Percentiles rank a stretch among this genome's conserved stretches.
These are phyloP conservation scores for Xylaria bambusicola DNA, from an alignment of 495 filamentous ascomycete genomes.

Conservation along the genomic window DNA sequence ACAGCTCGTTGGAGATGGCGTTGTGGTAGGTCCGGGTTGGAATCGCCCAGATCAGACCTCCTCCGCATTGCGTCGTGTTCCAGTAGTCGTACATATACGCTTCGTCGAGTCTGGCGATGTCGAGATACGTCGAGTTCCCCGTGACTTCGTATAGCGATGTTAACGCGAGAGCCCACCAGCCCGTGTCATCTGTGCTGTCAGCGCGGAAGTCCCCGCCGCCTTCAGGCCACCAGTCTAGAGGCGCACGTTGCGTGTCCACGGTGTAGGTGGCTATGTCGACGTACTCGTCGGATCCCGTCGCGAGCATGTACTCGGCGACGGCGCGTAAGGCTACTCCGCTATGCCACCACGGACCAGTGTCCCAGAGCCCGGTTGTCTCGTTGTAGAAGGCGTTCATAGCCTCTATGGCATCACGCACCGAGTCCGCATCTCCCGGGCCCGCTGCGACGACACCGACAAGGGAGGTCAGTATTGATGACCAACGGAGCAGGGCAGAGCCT, in stretches of 20 bases:
- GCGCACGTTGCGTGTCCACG: conserved; percentile 36
- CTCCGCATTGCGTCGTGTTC: conserved; percentile 58
- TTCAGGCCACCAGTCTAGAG: conserved; percentile 40
- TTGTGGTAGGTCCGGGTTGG: conserved; percentile 56
- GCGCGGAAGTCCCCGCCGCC: conserved; percentile 51
- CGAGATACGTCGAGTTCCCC: conserved; percentile 50
- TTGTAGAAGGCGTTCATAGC: conserved; percentile 45
- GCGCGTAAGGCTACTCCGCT: conserved; percentile 42
- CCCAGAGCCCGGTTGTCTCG: conserved; percentile 38
- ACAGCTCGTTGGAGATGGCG: conserved; percentile 73
- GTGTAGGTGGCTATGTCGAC: conserved; percentile 34
- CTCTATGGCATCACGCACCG: conserved; percentile 33
- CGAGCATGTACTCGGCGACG: conserved; percentile 42
- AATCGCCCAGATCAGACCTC: conserved; percentile 62
- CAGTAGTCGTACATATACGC: conserved; percentile 58
- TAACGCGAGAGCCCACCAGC: conserved; percentile 70
- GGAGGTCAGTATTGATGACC: conserved; percentile 2
- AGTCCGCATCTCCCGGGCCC: conserved; percentile 17
- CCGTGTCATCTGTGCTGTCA: conserved; percentile 66
- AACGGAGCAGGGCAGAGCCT: neutral
- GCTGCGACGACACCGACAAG: neutral
- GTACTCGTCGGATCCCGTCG: conserved; percentile 35
- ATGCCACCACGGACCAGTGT: conserved; percentile 43
- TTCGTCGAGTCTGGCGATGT: conserved; percentile 58
- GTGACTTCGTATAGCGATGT: conserved; percentile 64